Conservation (phyloP, 805 yeast genomes). For the Yarrowia yakushimensis region DNA sequence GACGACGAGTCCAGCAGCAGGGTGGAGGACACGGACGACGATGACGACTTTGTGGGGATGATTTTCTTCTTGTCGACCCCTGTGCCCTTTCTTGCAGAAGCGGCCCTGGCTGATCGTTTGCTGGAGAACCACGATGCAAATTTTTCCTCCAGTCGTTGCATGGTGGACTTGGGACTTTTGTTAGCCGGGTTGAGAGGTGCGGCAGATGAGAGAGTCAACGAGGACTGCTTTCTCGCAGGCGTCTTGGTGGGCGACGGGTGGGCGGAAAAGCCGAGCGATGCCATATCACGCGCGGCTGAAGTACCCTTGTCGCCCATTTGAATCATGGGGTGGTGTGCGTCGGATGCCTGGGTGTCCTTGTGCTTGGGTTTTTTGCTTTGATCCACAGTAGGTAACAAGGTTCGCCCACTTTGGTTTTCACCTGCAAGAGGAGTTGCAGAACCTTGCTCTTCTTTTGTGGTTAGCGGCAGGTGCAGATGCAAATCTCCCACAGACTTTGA, state of each 20-base stretch:
- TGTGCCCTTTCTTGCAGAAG: neutral
- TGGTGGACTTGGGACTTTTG: constrained; percentile 24
- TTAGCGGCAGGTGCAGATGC: constrained; percentile 16
- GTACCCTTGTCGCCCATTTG: constrained; percentile 21
- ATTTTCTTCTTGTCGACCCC: neutral
- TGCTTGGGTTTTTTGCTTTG: neutral
- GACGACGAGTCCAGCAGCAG: constrained; percentile 22
- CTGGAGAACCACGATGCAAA: constrained; percentile 22
- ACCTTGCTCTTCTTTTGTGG: constrained; percentile 8
- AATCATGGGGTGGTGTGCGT: neutral
- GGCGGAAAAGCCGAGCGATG: constrained; percentile 4
- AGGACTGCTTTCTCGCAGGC: neutral
- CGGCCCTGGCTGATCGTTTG: neutral
- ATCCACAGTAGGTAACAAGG: neutral
- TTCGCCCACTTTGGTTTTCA: constrained; percentile 1
- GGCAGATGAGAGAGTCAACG: neutral
- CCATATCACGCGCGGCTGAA: constrained; percentile 10
- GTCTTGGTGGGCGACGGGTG: neutral
- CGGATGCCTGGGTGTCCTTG: neutral
- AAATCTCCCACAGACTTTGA: constrained; percentile 21
- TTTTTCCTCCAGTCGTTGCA: constrained; percentile 25
- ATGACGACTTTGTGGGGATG: constrained; percentile 21
- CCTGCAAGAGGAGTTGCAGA: neutral
- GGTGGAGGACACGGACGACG: constrained; percentile 19
- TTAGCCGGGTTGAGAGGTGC: neutral